Percentiles rank a stretch among this genome's conserved stretches.
phyloP scores from a whole-genome alignment of 352 stramenopile species.

The Phytopythium ostracodes region DNA sequence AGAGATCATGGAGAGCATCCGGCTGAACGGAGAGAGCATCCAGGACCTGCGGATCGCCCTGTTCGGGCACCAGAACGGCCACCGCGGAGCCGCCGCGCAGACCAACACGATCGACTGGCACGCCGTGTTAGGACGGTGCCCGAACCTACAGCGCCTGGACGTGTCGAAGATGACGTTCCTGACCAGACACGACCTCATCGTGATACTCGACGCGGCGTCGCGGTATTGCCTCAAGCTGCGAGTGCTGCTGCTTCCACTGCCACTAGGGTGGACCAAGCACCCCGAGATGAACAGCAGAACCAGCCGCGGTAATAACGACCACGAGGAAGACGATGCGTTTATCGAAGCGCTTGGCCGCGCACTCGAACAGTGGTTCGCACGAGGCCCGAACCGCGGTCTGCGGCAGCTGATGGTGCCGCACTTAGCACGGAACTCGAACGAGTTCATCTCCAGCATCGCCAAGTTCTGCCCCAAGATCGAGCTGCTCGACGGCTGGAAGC shows the following conservation, averaged over 20 bases:
- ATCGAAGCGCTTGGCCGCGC: slow-evolving; percentile 24
- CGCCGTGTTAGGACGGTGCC: slow-evolving; percentile 24
- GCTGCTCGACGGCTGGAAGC: slow-evolving; percentile 50
- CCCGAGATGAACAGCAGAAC: neutral
- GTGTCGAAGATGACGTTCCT: slow-evolving; percentile 50
- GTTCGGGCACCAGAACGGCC: slow-evolving; percentile 32
- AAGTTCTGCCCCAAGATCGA: slow-evolving; percentile 47
- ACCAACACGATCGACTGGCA: slow-evolving; percentile 29
- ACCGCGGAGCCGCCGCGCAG: slow-evolving; percentile 7
- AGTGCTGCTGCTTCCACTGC: slow-evolving; percentile 34
- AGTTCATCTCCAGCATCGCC: slow-evolving; percentile 35
- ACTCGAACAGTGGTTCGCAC: slow-evolving; percentile 35
- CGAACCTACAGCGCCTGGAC: slow-evolving; percentile 46
- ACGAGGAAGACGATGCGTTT: slow-evolving; percentile 25
- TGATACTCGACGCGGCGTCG: slow-evolving; percentile 32
- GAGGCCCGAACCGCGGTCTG: slow-evolving; percentile 23
- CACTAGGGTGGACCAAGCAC: slow-evolving; percentile 37
- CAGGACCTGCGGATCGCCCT: slow-evolving; percentile 42
- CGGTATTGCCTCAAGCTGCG: slow-evolving; percentile 43
- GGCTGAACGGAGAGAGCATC: slow-evolving; percentile 16
- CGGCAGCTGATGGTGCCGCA: slow-evolving; percentile 41
- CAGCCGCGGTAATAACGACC: slow-evolving; percentile 12
- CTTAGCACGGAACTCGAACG: slow-evolving; percentile 27
- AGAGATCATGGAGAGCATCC: slow-evolving; percentile 14
- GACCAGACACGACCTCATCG: slow-evolving; percentile 29